Conservation (phyloP, 495 filamentous ascomycete genomes). For the Podospora anserina region DNA sequence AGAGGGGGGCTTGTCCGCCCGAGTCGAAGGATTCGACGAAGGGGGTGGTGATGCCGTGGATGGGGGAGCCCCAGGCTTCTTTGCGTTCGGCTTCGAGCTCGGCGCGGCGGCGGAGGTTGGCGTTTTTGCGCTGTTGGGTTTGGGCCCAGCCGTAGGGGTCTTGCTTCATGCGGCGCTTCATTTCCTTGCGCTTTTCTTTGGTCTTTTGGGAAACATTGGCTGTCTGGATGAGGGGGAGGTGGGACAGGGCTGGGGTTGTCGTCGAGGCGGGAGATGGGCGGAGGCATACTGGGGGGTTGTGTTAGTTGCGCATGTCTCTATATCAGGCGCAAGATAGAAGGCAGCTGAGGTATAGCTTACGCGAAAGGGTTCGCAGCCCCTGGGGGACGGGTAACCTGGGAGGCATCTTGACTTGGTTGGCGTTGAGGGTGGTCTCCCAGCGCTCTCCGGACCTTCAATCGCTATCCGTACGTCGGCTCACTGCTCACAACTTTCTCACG, state of each 20-base stretch:
- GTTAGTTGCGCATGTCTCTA: constrained; percentile 1
- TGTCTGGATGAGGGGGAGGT: constrained; percentile 50
- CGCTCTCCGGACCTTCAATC: constrained; percentile 24
- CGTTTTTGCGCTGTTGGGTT: constrained; percentile 72
- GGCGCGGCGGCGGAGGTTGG: constrained; percentile 69
- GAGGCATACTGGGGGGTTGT: constrained; percentile 43
- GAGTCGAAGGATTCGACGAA: constrained; percentile 81
- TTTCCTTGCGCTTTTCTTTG: constrained; percentile 33
- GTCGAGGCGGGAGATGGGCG: constrained; percentile 40
- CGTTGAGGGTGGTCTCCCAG: constrained; percentile 16
- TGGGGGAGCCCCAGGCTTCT: constrained; percentile 65
- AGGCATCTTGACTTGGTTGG: constrained; percentile 56
- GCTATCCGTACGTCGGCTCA: constrained; percentile 9
- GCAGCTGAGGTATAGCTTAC: constrained; percentile 42
- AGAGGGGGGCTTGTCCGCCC: constrained; percentile 40
- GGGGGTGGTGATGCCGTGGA: constrained; percentile 71
- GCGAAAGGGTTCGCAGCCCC: constrained; percentile 58
- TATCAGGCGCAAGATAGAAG: constrained; percentile 7
- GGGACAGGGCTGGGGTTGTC: constrained; percentile 26
- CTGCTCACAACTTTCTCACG: constrained; percentile 28
- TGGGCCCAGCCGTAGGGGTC: constrained; percentile 69
- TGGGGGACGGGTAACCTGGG: constrained; percentile 65
- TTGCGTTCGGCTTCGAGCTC: constrained; percentile 61
- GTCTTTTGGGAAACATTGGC: constrained; percentile 39
- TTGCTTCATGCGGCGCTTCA: constrained; percentile 49